Conservation (phyloP, 257 asterid genomes). For the Euphrasia confusa region DNA sequence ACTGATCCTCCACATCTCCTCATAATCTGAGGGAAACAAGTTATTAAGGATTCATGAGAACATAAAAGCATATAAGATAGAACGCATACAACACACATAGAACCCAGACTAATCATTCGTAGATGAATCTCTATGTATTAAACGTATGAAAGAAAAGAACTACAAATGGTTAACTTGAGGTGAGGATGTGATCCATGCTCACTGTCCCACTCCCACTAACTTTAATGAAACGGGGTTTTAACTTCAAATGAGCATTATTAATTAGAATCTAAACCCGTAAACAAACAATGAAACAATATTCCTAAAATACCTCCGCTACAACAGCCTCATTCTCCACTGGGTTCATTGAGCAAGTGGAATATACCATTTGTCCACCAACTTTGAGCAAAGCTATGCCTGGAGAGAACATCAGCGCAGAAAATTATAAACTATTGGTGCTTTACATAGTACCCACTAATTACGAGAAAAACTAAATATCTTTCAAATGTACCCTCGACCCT, state of each 20-base stretch:
- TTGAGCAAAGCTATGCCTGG: constrained; percentile 88
- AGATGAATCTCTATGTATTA: background rate
- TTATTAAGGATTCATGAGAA: constrained; percentile 21
- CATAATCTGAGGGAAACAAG: constrained; percentile 48
- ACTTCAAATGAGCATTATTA: constrained; percentile 11
- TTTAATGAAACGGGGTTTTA: background rate
- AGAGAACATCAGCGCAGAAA: constrained; percentile 20
- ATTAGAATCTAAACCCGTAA: constrained; percentile 20
- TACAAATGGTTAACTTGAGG: background rate
- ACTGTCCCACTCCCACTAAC: background rate
- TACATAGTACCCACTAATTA: background rate
- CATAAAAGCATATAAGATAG: constrained; percentile 10
- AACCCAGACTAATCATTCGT: background rate
- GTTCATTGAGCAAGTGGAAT: constrained; percentile 98
- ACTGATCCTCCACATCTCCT: constrained; percentile 78
- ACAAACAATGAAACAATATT: constrained; percentile 16
- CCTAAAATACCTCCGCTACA: constrained; percentile 74
- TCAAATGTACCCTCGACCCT: background rate
- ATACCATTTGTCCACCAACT: constrained; percentile 96
- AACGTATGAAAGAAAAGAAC: background rate
- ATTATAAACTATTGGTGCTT: constrained; percentile 12
- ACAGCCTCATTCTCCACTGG: constrained; percentile 97
- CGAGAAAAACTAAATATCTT: background rate
- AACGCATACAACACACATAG: background rate
- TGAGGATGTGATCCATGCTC: background rate